Percentiles rank a stretch among this genome's conserved stretches.
These are phyloP conservation scores for Thielaviopsis euricoi DNA, from an alignment of 2,329 filamentous ascomycete species.

Conservation along the genomic window DNA sequence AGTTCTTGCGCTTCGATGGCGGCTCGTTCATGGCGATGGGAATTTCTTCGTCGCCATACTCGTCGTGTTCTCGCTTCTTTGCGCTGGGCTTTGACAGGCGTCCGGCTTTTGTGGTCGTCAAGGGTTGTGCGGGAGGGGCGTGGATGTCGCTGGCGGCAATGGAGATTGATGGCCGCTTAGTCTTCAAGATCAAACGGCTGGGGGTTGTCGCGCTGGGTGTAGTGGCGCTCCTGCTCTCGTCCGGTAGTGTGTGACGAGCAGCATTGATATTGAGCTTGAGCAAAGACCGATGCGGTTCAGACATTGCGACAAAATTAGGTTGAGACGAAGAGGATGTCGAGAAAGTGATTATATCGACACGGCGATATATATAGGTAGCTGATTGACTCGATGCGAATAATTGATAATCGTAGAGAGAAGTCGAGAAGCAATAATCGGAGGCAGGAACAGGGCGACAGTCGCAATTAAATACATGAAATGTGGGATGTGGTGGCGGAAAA, in stretches of 20 bases:
- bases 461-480: not conserved
- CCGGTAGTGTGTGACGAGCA: slow-evolving; percentile 8
- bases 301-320: slow-evolving; percentile 1
- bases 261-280: slow-evolving; percentile 15
- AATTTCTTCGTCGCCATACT: slow-evolving; percentile 32
- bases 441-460: not conserved
- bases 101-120: slow-evolving; percentile 41
- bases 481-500: not conserved
- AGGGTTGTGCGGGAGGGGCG: slow-evolving; percentile 15
- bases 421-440: not conserved
- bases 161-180: slow-evolving; percentile 23
- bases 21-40: slow-evolving; percentile 20
- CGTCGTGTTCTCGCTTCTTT: slow-evolving; percentile 45
- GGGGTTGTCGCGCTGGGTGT: slow-evolving; percentile 13
- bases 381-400: not conserved
- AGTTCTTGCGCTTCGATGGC: slow-evolving; percentile 27
- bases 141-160: slow-evolving; percentile 19
- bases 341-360: not conserved
- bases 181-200: slow-evolving; percentile 23
- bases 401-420: not conserved
- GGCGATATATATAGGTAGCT: not conserved
- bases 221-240: slow-evolving; percentile 12
- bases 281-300: slow-evolving; percentile 14
- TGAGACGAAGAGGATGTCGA: not conserved
- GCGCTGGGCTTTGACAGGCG: slow-evolving; percentile 41